A percentile compares a stretch with the other conserved stretches of the same genome.
These are phyloP conservation scores for Triticum dicoccoides DNA, from an alignment of 176 grass and related monocot species.

Conservation along the genomic window DNA sequence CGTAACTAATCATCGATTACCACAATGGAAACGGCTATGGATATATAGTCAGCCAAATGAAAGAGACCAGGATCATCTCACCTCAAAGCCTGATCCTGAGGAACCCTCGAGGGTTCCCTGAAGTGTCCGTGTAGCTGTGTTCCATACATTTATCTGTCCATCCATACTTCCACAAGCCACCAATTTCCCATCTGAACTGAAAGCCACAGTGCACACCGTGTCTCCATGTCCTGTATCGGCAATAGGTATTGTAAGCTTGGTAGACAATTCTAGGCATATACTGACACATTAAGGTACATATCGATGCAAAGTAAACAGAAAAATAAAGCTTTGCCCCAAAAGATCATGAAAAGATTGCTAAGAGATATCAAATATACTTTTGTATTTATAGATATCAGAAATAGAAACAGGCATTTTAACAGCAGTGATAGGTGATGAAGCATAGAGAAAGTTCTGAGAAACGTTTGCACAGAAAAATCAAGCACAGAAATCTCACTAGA, in stretches of 20 bases:
- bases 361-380: background rate
- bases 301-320: background rate
- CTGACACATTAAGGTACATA: background rate
- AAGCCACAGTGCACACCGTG: slow-evolving; percentile 61
- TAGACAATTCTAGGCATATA: background rate
- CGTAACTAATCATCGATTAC: background rate
- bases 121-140: slow-evolving; percentile 47
- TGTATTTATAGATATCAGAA: background rate
- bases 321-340: background rate
- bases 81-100: slow-evolving; percentile 82
- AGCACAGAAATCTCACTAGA: background rate
- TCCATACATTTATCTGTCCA: slow-evolving; percentile 76
- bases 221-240: slow-evolving; percentile 64
- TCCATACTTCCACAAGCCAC: slow-evolving; percentile 84
- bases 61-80: slow-evolving; percentile 27
- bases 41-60: slow-evolving; percentile 3
- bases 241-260: slow-evolving; percentile 23
- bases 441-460: background rate
- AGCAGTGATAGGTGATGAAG: background rate
- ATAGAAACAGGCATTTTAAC: background rate
- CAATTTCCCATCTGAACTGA: slow-evolving; percentile 88
- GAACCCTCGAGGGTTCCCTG: slow-evolving; percentile 78
- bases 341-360: background rate
- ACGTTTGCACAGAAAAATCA: background rate
- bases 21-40: background rate